These are phyloP conservation scores for Fomitopsis palustris DNA, from an alignment of 1,284 basidiomycete genomes.

Conservation along the genomic window DNA sequence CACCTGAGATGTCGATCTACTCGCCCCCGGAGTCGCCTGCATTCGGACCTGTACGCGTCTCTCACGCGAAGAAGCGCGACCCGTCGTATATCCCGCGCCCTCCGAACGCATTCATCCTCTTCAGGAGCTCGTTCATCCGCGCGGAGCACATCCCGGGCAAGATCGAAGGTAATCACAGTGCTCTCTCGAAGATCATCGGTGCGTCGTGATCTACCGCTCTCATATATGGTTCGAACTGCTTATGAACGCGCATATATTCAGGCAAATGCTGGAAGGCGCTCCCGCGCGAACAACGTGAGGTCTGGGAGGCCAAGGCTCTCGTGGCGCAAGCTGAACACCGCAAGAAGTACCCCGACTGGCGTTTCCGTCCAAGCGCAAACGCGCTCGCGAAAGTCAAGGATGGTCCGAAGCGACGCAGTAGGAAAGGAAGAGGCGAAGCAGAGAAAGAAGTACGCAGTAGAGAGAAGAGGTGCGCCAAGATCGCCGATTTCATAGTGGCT, in stretches of 20 bases:
- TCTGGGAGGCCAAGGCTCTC: constrained; percentile 75
- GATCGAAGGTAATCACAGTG: constrained; percentile 78
- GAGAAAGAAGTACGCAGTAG: constrained; percentile 37
- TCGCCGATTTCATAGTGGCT: constrained; percentile 47
- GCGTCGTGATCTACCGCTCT: constrained; percentile 11
- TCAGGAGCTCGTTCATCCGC: constrained; percentile 84
- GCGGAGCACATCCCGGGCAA: constrained; percentile 72
- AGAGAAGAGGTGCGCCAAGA: constrained; percentile 43
- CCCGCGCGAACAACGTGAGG: constrained; percentile 54
- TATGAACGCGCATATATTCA: constrained; percentile 14
- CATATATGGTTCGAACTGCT: constrained; percentile 2
- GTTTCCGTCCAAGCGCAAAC: constrained; percentile 63
- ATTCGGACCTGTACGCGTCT: constrained; percentile 26
- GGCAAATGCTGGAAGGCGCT: constrained; percentile 63
- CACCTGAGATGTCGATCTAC: constrained; percentile 18
- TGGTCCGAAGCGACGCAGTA: constrained; percentile 23
- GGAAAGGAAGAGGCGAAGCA: constrained; percentile 36
- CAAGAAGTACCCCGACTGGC: constrained; percentile 72
- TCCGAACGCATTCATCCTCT: constrained; percentile 94
- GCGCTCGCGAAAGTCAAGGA: constrained; percentile 48
- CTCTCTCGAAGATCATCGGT: constrained; percentile 50
- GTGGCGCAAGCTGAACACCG: constrained; percentile 77
- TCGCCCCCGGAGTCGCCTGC: constrained; percentile 19
- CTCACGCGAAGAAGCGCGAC: constrained; percentile 45
- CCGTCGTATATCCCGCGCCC: constrained; percentile 82